Percentiles rank a stretch among this genome's conserved stretches.
phyloP scores from a whole-genome alignment of 2,329 filamentous ascomycete genomes.

The Mycocentrospora acerina region DNA sequence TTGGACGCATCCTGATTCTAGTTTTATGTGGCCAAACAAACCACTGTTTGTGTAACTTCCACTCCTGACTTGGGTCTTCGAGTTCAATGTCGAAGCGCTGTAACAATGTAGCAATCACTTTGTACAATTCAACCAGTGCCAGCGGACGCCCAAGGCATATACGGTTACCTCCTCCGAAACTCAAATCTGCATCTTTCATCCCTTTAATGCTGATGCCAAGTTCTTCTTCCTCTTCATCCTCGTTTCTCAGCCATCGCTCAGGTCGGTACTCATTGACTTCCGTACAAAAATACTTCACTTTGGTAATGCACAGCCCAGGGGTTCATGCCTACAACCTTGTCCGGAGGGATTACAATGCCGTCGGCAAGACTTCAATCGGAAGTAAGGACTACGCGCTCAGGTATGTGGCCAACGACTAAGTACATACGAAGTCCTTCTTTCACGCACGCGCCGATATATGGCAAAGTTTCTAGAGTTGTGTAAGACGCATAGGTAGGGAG shows the following conservation, averaged over 20 bases:
- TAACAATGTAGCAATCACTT: slow-evolving; percentile 56
- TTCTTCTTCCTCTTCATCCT: slow-evolving; percentile 11
- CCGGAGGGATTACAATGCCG: slow-evolving; percentile 27
- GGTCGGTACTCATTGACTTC: slow-evolving; percentile 22
- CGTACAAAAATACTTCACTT: slow-evolving; percentile 20
- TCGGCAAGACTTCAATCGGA: slow-evolving; percentile 19
- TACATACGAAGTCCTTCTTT: slow-evolving; percentile 51
- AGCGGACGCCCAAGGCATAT: slow-evolving; percentile 32
- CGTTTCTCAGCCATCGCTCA: slow-evolving; percentile 37
- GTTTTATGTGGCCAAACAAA: slow-evolving; percentile 43
- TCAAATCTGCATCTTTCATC: slow-evolving; percentile 40
- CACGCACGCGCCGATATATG: slow-evolving; percentile 51
- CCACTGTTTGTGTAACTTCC: slow-evolving; percentile 46
- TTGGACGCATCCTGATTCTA: slow-evolving; percentile 24
- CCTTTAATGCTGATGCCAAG: slow-evolving; percentile 21
- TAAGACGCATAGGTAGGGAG: slow-evolving; percentile 22
- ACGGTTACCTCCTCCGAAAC: slow-evolving; percentile 34
- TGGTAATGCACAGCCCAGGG: slow-evolving; percentile 31
- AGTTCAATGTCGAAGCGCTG: slow-evolving; percentile 47
- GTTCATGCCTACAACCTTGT: slow-evolving; percentile 37
- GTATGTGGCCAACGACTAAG: slow-evolving; percentile 36
- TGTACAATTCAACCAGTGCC: slow-evolving; percentile 41
- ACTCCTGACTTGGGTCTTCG: slow-evolving; percentile 39
- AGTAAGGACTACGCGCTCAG: slow-evolving; percentile 35
- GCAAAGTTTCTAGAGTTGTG: slow-evolving; percentile 28